A percentile compares a stretch with the other conserved stretches of the same genome.
These are phyloP conservation scores for Silene vulgaris DNA, from an alignment of 179 eudicot species.

Conservation along the genomic window DNA sequence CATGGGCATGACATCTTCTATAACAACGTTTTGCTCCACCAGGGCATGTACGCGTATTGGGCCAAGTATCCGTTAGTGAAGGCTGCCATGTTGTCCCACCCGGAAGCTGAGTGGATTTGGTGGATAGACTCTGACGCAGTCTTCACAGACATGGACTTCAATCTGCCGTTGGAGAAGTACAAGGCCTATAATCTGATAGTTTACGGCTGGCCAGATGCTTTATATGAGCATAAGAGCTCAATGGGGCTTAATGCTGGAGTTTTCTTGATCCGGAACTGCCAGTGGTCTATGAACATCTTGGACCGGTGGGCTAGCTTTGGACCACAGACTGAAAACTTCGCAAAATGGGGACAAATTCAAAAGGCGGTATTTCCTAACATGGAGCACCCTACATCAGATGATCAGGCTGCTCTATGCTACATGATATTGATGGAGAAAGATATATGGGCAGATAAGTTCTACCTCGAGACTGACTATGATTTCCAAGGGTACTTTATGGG, in stretches of 20 bases:
- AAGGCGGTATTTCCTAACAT: slow-evolving; percentile 35
- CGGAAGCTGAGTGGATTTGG: slow-evolving; percentile 55
- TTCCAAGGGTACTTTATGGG: slow-evolving; percentile 44
- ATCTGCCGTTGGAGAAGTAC: slow-evolving; percentile 41
- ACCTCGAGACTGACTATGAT: slow-evolving; percentile 35
- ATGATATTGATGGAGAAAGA: slow-evolving; percentile 30
- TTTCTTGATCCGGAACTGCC: slow-evolving; percentile 48
- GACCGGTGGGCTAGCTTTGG: slow-evolving; percentile 49
- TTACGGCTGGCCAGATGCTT: slow-evolving; percentile 42
- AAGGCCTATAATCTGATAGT: slow-evolving; percentile 35
- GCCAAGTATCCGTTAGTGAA: slow-evolving; percentile 41
- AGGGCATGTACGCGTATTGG: slow-evolving; percentile 42
- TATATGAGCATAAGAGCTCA: slow-evolving; percentile 44
- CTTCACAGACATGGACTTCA: slow-evolving; percentile 56
- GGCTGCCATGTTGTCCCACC: slow-evolving; percentile 52
- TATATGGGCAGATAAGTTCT: slow-evolving; percentile 39
- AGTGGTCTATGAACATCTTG: slow-evolving; percentile 55
- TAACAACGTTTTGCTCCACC: slow-evolving; percentile 41
- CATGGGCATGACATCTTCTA: slow-evolving; percentile 42
- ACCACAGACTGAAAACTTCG: slow-evolving; percentile 38
- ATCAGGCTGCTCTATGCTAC: slow-evolving; percentile 44
- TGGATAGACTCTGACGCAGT: slow-evolving; percentile 52
- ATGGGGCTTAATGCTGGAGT: slow-evolving; percentile 52
- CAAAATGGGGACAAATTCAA: slow-evolving; percentile 37
- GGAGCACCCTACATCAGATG: slow-evolving; percentile 39